A percentile compares a stretch with the other conserved stretches of the same genome.
phyloP scores from a whole-genome alignment of 1,139 yeast genomes.

The Kodamaea derodonti region DNA sequence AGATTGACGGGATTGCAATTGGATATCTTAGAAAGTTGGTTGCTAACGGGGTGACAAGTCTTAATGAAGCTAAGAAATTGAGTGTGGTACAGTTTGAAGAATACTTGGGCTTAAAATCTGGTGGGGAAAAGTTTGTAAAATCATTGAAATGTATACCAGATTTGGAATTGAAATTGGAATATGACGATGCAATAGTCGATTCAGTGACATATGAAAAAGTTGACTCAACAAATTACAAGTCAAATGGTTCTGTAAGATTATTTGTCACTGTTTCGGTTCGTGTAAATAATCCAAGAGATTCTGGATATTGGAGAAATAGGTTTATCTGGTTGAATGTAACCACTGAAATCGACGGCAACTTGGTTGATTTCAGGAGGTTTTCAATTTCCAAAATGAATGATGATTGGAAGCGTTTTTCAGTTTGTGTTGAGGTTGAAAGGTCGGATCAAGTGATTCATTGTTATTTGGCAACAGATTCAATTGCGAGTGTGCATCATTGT shows the following conservation, averaged over 20 bases:
- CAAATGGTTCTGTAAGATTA: background rate
- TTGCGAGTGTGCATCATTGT: conserved; percentile 27
- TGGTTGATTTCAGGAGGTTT: conserved; percentile 38
- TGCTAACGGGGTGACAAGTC: conserved; percentile 22
- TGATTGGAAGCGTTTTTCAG: conserved; percentile 20
- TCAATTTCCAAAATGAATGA: conserved; percentile 20
- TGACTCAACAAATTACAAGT: conserved; percentile 1
- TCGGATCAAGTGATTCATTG: conserved; percentile 18
- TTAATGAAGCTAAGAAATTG: conserved; percentile 1
- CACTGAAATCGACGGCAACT: conserved; percentile 17
- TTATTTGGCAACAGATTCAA: conserved; percentile 29
- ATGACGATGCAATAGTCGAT: background rate
- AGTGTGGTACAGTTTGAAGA: conserved; percentile 1
- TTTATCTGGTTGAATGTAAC: background rate
- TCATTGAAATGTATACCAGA: conserved; percentile 1
- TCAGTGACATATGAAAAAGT: background rate
- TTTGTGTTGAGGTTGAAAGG: conserved; percentile 15
- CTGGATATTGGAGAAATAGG: background rate
- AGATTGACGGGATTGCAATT: conserved; percentile 41
- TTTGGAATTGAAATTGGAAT: conserved; percentile 1
- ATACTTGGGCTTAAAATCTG: background rate
- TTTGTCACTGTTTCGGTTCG: background rate
- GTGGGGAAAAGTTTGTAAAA: background rate
- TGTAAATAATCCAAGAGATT: background rate
- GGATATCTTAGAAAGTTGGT: conserved; percentile 34